Base-by-base conservation (phyloP, 371 early-diverging fungal genomes). In the Aphelidium insulamus region DNA sequence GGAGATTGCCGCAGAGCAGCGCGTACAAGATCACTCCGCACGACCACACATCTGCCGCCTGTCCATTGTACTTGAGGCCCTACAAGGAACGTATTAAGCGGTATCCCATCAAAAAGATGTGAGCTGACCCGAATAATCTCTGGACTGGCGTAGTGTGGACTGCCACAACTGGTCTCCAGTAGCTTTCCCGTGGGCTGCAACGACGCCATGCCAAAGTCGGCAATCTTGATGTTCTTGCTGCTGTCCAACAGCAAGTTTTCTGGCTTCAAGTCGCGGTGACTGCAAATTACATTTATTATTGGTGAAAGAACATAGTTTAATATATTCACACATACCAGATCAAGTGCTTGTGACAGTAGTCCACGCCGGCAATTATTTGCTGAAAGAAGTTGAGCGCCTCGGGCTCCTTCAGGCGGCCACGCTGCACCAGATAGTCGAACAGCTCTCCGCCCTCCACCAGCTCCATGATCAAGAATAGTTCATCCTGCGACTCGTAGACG, bases 251-350 rank as follows among this genome's bases (percentile, higher is more conserved):
- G 58, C 28, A 97, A 57, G 52, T 97, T 97, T 40, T 74, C 77
- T 48, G 92, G 90, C 46, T 97, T 97, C 12, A 97, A 55, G 54
- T 97, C 98, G 33, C 98, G 76, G 55, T 97, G 95, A 37, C 90
- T 81, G 43, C 34, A 17, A 29, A 6, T 19, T 18, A 6, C 29
- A 28, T 21, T 10, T 12, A 15, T 3, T 2, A 25, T 38, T 3
- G 21, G 21, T 19, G 26, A 5, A 12, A n/a, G 25, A n/a, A 10
- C 14, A 28, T 34, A 8, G 10, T 30, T 18, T 23, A 22, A 14
- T 6, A 33, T 22, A 26, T 17, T 22, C 26, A 9, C 24, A n/a
- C 50, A 34, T 50, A 78, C 78, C 78, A 80, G 34, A 90, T 85
- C 32, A 76, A 61, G 46, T 92, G 81, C 28, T 69, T 52, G 49